Percentiles rank a stretch among this genome's conserved stretches.
Conservation (phyloP, 257 asterid species). For the Solanum rostratum region DNA sequence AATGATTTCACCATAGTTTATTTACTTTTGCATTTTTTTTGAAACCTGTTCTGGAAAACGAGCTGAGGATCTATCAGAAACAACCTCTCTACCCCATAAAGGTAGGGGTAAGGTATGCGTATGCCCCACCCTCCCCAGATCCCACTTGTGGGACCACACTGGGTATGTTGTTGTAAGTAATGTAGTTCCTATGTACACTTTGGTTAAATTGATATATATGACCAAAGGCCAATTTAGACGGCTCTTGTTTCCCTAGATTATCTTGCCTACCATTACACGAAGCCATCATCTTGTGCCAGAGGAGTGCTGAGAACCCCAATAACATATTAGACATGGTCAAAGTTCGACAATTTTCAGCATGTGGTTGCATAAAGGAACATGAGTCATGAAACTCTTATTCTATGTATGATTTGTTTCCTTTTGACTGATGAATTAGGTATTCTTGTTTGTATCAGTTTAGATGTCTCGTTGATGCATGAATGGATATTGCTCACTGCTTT, state of each 20-base stretch:
- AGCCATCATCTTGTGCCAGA: background rate
- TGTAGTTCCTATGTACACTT: background rate
- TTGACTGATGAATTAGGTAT: background rate
- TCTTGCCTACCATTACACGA: background rate
- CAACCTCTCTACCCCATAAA: no score
- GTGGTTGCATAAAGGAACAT: background rate
- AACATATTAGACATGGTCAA: background rate
- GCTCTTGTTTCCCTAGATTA: background rate
- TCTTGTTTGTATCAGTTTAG: background rate
- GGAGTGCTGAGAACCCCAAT: background rate
- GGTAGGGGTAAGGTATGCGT: background rate
- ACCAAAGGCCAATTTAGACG: background rate
- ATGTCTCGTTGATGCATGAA: background rate
- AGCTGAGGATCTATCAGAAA: no score
- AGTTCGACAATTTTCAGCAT: background rate
- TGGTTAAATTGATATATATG: background rate
- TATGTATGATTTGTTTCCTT: background rate
- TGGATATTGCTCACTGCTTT: background rate
- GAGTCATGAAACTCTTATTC: background rate
- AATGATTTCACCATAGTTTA: no score
- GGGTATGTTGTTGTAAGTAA: background rate
- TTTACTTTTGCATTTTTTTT: no score
- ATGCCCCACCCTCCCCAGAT: background rate
- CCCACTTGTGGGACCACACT: background rate
- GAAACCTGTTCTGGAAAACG: no score